A percentile compares a stretch with the other conserved stretches of the same genome.
These are phyloP conservation scores for Herpetomonas tarakana DNA, from an alignment of 208 protist species.

Conservation along the genomic window DNA sequence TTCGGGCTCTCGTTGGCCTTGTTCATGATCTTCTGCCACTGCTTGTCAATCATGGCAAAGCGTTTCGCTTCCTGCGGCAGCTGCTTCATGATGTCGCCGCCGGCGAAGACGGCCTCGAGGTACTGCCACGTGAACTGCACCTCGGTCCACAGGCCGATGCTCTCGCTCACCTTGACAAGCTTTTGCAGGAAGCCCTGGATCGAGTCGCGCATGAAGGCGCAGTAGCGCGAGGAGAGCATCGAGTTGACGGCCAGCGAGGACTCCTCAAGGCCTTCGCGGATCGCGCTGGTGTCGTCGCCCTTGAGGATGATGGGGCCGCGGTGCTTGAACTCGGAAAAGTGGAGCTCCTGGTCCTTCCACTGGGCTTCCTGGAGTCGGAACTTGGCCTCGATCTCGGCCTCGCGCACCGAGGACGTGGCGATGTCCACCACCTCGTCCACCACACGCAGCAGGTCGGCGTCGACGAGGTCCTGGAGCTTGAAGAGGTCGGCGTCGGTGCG, in stretches of 20 bases:
- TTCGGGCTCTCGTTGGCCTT: constrained; percentile 95
- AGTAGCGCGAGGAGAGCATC: constrained; percentile 93
- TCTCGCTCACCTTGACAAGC: constrained; percentile 91
- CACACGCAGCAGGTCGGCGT: constrained; percentile 83
- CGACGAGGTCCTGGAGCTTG: constrained; percentile 93
- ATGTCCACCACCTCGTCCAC: constrained; percentile 96
- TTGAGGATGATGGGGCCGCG: constrained; percentile 93
- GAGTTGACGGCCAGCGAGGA: constrained; percentile 93
- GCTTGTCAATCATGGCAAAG: constrained; percentile 96
- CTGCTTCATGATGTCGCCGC: constrained; percentile 97
- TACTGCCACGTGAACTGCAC: constrained; percentile 97
- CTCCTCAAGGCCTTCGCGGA: constrained; percentile 94
- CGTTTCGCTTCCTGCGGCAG: constrained; percentile 96
- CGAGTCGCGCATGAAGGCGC: constrained; percentile 91
- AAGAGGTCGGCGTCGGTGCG: constrained; percentile 92
- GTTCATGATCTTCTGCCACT: constrained; percentile 97
- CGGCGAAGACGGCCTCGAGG: constrained; percentile 96
- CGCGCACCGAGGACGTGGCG: constrained; percentile 91
- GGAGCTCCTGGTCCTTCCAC: constrained; percentile 93
- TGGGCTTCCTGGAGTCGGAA: constrained; percentile 86
- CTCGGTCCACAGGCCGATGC: constrained; percentile 90
- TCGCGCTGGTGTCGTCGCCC: constrained; percentile 84
- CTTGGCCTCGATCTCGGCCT: constrained; percentile 95
- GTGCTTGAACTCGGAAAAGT: constrained; percentile 95
- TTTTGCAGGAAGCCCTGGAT: constrained; percentile 91